Base-by-base conservation (phyloP, 192 early-diverging fungal genomes). In the Linderina pennispora region DNA sequence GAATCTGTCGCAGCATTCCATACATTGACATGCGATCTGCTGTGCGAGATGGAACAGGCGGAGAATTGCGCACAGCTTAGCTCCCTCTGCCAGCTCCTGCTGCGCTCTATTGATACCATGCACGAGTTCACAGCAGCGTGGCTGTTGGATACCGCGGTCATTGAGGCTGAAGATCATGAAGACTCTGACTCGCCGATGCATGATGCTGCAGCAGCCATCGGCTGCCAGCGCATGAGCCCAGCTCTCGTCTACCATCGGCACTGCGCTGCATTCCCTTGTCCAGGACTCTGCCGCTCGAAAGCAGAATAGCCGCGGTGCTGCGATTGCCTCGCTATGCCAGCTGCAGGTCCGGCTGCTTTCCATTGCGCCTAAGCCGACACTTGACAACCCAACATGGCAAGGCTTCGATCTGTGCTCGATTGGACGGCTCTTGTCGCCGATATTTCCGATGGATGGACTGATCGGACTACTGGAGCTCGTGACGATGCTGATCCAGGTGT, bases 401-500 rank as follows among this genome's bases (percentile, higher is more conserved):
- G 50, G n/a, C 3, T 51, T 56, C 26, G 36, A 54, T 41, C 59
- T 41, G 4, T 54, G 44, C 17, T 18, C 20, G 34, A 36, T 62
- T 8, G 38, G 33, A 4, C 36, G 19, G 19, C 23, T 40, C 19
- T 10, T 70, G 5, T 26, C 47, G 15, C 46, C 33, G 9, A 44
- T 46, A 4, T 18, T 62, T 34, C 23, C 40, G 7, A 39, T 70
- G 47, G 35, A 36, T 18, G 66, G 43, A 10, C 35, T 70, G 38
- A 9, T 39, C 4, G 66, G 47, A 1, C 33, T 70, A 8, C 48
- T 70, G 6, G 55, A 58, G 23, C 43, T 70, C 19, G 40, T 58
- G 10, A 43, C 60, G 9, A 42, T 35, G 14, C 34, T 70, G 19
- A 40, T 70, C 11, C 61, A 58, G 32, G 50, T 34, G 25, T 58